These are phyloP conservation scores for Pezicula radicicola DNA, from an alignment of 2,329 filamentous ascomycete genomes.

Conservation along the genomic window DNA sequence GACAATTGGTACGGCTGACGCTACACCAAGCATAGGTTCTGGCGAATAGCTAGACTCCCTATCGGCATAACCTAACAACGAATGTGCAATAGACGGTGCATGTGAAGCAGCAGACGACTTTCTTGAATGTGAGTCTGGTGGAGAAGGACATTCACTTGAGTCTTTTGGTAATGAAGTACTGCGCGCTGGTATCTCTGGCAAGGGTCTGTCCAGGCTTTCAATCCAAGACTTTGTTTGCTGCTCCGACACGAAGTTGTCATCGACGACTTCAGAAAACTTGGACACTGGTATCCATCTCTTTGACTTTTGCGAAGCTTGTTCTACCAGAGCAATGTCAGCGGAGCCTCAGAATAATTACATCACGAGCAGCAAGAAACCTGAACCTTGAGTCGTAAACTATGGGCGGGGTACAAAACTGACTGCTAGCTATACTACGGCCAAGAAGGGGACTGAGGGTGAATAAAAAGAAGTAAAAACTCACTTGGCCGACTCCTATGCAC, in stretches of 20 bases:
- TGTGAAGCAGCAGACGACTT: conserved; percentile 7
- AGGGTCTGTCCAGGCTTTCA: conserved; percentile 4
- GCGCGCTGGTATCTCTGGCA: conserved; percentile 13
- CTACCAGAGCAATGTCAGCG: too few species aligned
- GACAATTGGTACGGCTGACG: conserved; percentile 5
- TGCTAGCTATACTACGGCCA: too few species aligned
- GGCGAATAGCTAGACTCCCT: conserved; percentile 12
- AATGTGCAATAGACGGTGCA: conserved; percentile 14
- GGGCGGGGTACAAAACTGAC: too few species aligned
- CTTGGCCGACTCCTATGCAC: too few species aligned
- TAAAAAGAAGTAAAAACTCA: background rate
- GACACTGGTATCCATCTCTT: background rate
- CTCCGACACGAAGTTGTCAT: background rate
- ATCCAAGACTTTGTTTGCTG: background rate
- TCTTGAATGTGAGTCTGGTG: background rate
- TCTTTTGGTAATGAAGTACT: background rate
- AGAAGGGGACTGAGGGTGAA: background rate
- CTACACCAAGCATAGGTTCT: conserved; percentile 12
- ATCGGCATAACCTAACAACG: conserved; percentile 11
- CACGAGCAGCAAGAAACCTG: too few species aligned
- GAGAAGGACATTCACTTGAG: background rate
- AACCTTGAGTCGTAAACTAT: too few species aligned
- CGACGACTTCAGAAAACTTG: background rate
- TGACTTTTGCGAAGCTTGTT: too few species aligned
- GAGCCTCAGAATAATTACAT: too few species aligned